Evolutionary conservation across 768 basidiomycete species (phyloP), one percentile per base, ranked within the genome.

Genomic region (Suillus ampliporus): DNA sequence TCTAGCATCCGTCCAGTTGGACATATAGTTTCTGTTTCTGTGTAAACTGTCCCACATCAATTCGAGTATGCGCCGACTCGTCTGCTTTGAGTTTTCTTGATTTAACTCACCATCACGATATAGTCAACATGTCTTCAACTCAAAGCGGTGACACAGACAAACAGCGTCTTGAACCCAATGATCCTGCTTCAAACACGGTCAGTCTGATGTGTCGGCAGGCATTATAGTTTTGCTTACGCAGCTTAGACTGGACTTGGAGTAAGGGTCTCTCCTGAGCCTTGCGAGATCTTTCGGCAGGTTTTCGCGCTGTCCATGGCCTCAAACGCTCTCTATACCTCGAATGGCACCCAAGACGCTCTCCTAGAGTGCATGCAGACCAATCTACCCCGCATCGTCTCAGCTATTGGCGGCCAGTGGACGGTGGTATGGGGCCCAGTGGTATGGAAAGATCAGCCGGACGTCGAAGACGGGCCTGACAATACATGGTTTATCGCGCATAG

Each of bases 231-330:
- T 19, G 5, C 50, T 51, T 31, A 31, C 19, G 28, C 14, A 50
- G 17, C 9, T 31, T 50, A 50, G 48, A 31, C 48, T 17, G 48
- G 43, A 44, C 43, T n/a, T 7, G 43, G 28, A 51, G 19, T 31
- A n/a, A 19, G 2, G 17, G 5, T 19, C 9, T 17, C 17, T n/a
- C 23, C 15, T 51, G 9, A 44, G 68, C 13, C 64, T 11, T 26
- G 57, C 11, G 61, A 71, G 43, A 53, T 64, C 40, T 67, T 67
- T 40, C 67, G 71, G 57, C 61, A 71, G 35, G 60, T 62, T 21
- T 61, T 60, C 28, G 28, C 17, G 1, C 41, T 71, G 35, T 71
- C 69, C 15, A 7, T 59, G 14, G 10, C 37, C 11, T 38, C 64
- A 47, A 58, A 60, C 40, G 1, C 23, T 5, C 58, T 65, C 64